phyloP scores from a whole-genome alignment of 2,329 filamentous ascomycete species.

The Trichoderma atroviride region DNA sequence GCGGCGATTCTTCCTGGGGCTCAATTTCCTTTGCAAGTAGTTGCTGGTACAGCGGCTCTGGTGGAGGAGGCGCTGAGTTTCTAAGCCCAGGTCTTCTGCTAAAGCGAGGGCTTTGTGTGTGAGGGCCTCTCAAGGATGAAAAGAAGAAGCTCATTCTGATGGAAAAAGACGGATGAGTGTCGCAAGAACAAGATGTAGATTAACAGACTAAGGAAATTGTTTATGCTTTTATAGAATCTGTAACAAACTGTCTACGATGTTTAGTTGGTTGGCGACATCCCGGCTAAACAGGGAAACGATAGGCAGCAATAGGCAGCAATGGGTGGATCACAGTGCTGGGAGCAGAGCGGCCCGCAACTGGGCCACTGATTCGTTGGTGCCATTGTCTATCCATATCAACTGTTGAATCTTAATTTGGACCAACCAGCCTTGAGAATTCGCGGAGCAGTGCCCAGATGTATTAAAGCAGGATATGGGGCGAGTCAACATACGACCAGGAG shows the following conservation, averaged over 20 bases:
- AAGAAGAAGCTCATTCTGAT: neutral
- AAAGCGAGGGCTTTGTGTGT: neutral
- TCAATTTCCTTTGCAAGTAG: neutral
- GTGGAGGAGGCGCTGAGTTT: neutral
- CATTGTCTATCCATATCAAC: neutral
- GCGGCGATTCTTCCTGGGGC: conserved; percentile 31
- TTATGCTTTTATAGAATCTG: neutral
- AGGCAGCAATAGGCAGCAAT: neutral
- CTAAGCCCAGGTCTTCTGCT: neutral
- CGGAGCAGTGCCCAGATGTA: neutral
- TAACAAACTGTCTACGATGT: neutral
- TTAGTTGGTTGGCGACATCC: neutral
- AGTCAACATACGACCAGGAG: neutral
- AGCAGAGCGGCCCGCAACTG: neutral
- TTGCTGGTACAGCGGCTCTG: conserved; percentile 12
- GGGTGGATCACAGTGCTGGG: neutral
- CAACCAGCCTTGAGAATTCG: neutral
- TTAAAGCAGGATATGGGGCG: neutral
- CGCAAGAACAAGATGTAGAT: neutral
- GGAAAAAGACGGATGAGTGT: neutral
- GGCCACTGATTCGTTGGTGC: neutral
- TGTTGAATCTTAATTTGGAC: neutral
- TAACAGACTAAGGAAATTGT: neutral
- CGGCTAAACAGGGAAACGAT: neutral
- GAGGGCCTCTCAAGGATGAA: neutral